phyloP scores from a whole-genome alignment of 2,329 filamentous ascomycete species.

The Diaporthe citriasiana region DNA sequence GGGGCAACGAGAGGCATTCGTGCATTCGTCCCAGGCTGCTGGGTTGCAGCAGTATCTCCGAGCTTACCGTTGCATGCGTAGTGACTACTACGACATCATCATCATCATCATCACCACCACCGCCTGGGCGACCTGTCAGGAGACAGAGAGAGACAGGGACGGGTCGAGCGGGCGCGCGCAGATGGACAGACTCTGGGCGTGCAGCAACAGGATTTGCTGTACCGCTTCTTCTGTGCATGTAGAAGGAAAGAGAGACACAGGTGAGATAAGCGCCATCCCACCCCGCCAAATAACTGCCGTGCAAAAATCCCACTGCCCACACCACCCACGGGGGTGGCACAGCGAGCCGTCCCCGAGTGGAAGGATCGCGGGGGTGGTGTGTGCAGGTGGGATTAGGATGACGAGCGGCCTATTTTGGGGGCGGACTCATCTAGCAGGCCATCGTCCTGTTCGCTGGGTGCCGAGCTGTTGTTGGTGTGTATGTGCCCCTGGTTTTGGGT shows the following conservation, averaged over 20 bases:
- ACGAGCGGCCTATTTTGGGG: slow-evolving; percentile 38
- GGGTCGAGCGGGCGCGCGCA: not conserved
- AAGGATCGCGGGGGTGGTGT: slow-evolving; percentile 34
- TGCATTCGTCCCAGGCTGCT: slow-evolving; percentile 12
- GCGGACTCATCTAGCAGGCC: slow-evolving; percentile 10
- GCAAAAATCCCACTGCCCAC: slow-evolving; percentile 12
- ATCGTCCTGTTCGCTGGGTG: slow-evolving; percentile 1
- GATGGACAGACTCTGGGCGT: not conserved
- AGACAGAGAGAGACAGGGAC: not conserved
- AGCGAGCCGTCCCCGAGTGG: slow-evolving; percentile 33
- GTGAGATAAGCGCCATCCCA: slow-evolving; percentile 33
- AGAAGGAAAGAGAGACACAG: no score
- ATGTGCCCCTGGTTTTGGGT: slow-evolving; percentile 28
- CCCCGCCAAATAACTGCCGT: slow-evolving; percentile 33
- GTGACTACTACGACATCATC: not conserved
- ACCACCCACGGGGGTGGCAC: slow-evolving; percentile 30
- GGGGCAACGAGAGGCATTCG: not conserved
- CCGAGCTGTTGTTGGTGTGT: not conserved
- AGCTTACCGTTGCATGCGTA: slow-evolving; percentile 15
- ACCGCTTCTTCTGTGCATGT: not conserved
- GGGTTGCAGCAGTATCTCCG: slow-evolving; percentile 30
- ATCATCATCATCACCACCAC: not conserved
- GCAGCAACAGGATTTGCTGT: not conserved
- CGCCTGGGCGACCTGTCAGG: slow-evolving; percentile 4
- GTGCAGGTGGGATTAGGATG: slow-evolving; percentile 20